A percentile compares a stretch with the other conserved stretches of the same genome.
Conservation (phyloP, 164 flowering plant genomes). For the Pachysandra terminalis region DNA sequence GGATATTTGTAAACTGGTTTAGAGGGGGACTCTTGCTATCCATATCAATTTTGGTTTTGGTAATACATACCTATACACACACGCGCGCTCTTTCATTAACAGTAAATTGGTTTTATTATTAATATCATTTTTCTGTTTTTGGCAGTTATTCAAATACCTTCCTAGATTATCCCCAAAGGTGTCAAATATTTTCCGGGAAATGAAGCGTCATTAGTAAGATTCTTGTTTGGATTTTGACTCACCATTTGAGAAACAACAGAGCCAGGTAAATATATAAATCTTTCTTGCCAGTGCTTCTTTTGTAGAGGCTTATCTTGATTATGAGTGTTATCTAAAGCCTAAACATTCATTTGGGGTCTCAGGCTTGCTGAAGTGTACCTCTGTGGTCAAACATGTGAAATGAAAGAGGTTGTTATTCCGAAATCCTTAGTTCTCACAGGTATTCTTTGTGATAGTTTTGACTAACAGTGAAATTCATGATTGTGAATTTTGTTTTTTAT, state of each 20-base stretch:
- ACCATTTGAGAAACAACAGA: constrained; percentile 1
- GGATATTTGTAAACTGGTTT: no score
- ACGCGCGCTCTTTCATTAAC: background rate
- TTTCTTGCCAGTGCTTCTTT: background rate
- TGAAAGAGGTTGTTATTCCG: background rate
- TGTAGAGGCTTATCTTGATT: background rate
- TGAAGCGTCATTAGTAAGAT: constrained; percentile 67
- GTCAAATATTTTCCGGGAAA: constrained; percentile 69
- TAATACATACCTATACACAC: no score
- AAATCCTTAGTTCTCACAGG: background rate
- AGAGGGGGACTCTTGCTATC: no score
- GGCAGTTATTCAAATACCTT: constrained; percentile 85
- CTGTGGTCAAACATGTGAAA: background rate
- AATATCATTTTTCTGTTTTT: constrained; percentile 8
- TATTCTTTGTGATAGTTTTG: background rate
- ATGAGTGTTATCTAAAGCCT: background rate
- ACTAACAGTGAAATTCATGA: background rate
- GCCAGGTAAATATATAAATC: constrained; percentile 1
- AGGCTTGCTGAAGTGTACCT: background rate
- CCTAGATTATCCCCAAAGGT: constrained; percentile 88
- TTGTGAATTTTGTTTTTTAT: background rate
- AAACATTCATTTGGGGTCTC: background rate
- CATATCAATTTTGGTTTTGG: no score
- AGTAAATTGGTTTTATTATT: background rate
- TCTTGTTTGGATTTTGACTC: constrained; percentile 4